Conservation (phyloP, 495 filamentous ascomycete species). For the Halenospora varia region DNA sequence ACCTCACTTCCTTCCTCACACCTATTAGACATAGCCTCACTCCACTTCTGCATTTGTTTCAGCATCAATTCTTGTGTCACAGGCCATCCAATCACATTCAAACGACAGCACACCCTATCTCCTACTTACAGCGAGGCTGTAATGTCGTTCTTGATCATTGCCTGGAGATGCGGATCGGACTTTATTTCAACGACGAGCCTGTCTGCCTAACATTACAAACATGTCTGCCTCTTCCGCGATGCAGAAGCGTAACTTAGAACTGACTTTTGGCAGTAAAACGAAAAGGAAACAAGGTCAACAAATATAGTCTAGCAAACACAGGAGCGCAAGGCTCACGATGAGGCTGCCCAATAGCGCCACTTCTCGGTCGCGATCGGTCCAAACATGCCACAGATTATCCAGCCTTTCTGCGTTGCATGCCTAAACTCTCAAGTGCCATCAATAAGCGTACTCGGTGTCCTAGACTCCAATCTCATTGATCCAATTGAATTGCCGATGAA, state of each 20-base stretch:
- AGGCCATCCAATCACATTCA: neutral
- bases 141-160: neutral
- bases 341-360: neutral
- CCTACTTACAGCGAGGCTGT: neutral
- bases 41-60: neutral
- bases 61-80: neutral
- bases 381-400: no score
- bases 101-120: neutral
- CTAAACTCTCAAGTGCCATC: no score
- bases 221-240: neutral
- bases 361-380: no score
- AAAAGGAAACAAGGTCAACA: neutral
- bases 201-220: neutral
- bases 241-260: neutral
- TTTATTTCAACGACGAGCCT: neutral
- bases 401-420: no score
- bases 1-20: neutral
- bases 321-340: neutral
- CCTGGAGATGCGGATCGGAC: neutral
- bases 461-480: no score
- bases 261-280: neutral
- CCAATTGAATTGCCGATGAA: no score
- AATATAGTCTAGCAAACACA: neutral
- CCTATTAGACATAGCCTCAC: neutral
- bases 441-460: no score